Evolutionary conservation across 352 stramenopile genomes (phyloP), one percentile per base, ranked within the genome.

Genomic region (Sclerospora graminicola): DNA sequence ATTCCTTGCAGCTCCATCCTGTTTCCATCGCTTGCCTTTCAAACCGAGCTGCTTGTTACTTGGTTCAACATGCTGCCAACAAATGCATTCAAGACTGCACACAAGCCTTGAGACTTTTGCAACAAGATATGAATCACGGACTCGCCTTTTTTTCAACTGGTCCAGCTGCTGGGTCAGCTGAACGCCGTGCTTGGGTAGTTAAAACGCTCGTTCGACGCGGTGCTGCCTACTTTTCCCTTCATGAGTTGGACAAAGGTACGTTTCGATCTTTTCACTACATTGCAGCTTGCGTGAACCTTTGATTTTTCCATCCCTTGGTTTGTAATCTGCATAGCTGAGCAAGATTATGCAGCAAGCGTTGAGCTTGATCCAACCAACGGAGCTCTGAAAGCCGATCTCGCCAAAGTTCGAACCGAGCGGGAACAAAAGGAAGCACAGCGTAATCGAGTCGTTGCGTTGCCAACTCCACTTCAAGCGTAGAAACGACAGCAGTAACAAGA

Each of bases 31-130:
- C 76, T 14, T 86, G 71, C 33, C 47, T 91, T 5, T 26, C 21
- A 3, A 26, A 26, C 21, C 21, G 21, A 26, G 21, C 79, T 11
- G 72, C 72, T 9, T 88, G 76, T 28, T 80, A 69, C 13, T 39
- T 89, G 20, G 51, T 79, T 23, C 54, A 62, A n/a, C 21, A 76
- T n/a, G 54, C 68, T n/a, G 55, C 56, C 1, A 47, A 60, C 21
- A 26, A 64, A 37, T 91, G 76, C 23, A 46, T 87, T 10, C 32
- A 70, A 35, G 79, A 91, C 47, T 91, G 76, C 39, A 62, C 67
- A 2, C 33, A 20, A 13, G 76, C 79, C 0, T 51, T 91, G 5
- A 50, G 63, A 24, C 37, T 89, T 9, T 45, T 91, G 1, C 74
- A 88, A 48, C 61, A 69, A 46, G 52, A 66, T 8, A 47, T 40